A percentile compares a stretch with the other conserved stretches of the same genome.
Evolutionary conservation across 192 early-diverging fungal species (phyloP).

Genomic region (Rhizophagus clarus): DNA sequence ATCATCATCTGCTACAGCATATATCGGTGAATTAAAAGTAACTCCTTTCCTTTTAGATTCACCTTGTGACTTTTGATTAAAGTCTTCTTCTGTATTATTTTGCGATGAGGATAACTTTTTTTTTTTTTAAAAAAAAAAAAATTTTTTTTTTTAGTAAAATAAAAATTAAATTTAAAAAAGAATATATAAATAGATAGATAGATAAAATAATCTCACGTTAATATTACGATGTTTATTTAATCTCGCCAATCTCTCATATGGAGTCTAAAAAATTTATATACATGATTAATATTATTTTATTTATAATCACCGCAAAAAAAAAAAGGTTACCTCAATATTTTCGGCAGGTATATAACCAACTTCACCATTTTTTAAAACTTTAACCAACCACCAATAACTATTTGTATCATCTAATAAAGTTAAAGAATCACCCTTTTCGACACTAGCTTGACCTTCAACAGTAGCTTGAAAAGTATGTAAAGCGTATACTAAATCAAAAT

Average conservation of each 20-base stretch:
- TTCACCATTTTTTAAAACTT: constrained; percentile 65
- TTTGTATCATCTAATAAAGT: constrained; percentile 83
- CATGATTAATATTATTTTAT: background rate
- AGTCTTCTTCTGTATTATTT: constrained; percentile 23
- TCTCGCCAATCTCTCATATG: constrained; percentile 75
- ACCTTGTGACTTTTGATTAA: background rate
- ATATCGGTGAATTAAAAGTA: constrained; percentile 18
- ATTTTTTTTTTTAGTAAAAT: background rate
- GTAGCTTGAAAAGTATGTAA: constrained; percentile 84
- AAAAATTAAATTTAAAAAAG: background rate
- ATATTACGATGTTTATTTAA: constrained; percentile 78
- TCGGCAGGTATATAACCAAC: constrained; percentile 91
- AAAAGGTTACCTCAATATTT: constrained; percentile 69
- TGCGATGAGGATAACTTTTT: constrained; percentile 26
- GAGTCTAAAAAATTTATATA: constrained; percentile 51
- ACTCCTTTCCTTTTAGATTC: constrained; percentile 6
- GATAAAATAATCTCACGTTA: constrained; percentile 50
- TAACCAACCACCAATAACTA: constrained; percentile 82
- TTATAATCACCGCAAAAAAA: no score
- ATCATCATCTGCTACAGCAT: constrained; percentile 41
- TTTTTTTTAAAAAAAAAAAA: no score
- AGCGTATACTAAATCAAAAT: constrained; percentile 80
- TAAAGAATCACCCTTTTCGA: constrained; percentile 76
- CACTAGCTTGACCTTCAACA: constrained; percentile 83
- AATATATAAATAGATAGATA: no score